Conservation (phyloP, 345 rosid genomes). For the Salix koriyanagi region DNA sequence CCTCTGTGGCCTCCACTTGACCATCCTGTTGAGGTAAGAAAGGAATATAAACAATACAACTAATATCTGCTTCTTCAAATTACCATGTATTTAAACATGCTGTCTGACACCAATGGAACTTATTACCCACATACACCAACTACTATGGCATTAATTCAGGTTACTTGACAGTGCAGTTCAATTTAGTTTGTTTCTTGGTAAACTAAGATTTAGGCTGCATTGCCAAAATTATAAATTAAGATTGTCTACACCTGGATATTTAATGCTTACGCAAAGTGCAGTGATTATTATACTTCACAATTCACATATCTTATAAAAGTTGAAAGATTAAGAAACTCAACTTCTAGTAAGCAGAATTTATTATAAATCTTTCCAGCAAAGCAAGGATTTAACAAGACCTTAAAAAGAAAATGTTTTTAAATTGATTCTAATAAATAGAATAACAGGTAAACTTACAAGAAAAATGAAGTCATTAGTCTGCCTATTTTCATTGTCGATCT, state of each 20-base stretch:
- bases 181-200: neutral
- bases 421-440: constrained; percentile 9
- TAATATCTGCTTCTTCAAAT: neutral
- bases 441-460: constrained; percentile 35
- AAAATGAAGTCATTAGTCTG: constrained; percentile 48
- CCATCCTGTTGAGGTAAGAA: constrained; percentile 42
- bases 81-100: neutral
- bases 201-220: neutral
- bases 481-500: constrained; percentile 36
- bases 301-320: neutral
- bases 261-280: too few species aligned
- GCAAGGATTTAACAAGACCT: neutral
- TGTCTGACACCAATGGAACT: too few species aligned
- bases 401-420: neutral
- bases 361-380: neutral
- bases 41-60: neutral
- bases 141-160: neutral
- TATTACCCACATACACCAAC: neutral
- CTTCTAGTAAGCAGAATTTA: neutral
- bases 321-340: neutral
- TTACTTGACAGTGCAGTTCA: neutral
- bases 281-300: neutral
- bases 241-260: neutral
- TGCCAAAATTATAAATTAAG: neutral
- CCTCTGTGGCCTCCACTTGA: constrained; percentile 57